Evolutionary conservation across 345 rosid genomes (phyloP).

Genomic region (Streptanthus diversifolius): DNA sequence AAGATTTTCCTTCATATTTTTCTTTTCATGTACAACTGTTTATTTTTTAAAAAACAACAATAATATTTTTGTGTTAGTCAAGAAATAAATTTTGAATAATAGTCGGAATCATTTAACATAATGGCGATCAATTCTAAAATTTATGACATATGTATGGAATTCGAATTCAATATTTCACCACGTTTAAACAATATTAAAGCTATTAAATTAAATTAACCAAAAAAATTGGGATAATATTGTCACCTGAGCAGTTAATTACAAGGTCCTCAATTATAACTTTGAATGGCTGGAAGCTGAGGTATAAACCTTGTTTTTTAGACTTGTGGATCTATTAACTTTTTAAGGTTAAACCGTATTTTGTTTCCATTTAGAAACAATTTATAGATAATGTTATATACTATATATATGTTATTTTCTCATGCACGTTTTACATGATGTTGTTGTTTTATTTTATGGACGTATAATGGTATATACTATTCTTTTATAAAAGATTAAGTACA

Average conservation of each 20-base stretch:
- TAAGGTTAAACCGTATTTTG: background rate
- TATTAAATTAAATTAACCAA: too few species aligned
- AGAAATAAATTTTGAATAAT: background rate
- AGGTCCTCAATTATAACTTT: background rate
- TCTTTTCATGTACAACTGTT: background rate
- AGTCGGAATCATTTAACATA: too few species aligned
- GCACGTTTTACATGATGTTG: background rate
- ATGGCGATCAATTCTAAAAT: too few species aligned
- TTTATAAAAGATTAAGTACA: background rate
- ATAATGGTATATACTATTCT: background rate
- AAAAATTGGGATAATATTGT: background rate
- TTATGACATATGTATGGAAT: too few species aligned
- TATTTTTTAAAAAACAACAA: background rate
- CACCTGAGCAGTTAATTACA: background rate
- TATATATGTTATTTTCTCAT: too few species aligned
- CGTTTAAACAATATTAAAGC: too few species aligned
- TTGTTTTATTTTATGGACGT: background rate
- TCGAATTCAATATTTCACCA: too few species aligned
- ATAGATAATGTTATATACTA: too few species aligned
- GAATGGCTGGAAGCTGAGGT: background rate
- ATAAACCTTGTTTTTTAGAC: background rate
- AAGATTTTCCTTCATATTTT: background rate
- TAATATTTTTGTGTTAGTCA: background rate
- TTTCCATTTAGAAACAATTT: too few species aligned
- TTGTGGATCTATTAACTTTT: background rate